A percentile compares a stretch with the other conserved stretches of the same genome.
These are phyloP conservation scores for Botrytis deweyae DNA, from an alignment of 2,329 filamentous ascomycete genomes.

Conservation along the genomic window DNA sequence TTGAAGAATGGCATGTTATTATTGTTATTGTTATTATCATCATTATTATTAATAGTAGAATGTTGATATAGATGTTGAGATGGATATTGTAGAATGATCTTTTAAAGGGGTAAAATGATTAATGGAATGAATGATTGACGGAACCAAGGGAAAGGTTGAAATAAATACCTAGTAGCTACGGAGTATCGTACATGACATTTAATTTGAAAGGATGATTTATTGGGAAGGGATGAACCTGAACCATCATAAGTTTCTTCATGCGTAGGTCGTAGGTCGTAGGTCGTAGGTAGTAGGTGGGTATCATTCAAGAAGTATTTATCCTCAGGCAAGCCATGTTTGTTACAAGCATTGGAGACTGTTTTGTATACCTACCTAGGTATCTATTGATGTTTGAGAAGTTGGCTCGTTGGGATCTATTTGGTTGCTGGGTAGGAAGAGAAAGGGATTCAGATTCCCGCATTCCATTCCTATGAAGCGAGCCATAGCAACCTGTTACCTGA, in stretches of 20 bases:
- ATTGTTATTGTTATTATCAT: not conserved
- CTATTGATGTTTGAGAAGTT: not conserved
- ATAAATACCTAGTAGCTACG: not conserved
- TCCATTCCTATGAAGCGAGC: not conserved
- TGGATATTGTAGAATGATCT: not conserved
- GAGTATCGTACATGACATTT: not conserved
- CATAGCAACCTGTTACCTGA: not conserved
- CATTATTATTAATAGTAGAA: not conserved
- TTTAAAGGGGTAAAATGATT: constrained; percentile 1
- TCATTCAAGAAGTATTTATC: not conserved
- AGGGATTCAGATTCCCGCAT: too few relatives aligned
- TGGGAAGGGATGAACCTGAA: constrained; percentile 12
- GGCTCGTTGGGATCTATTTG: too few relatives aligned
- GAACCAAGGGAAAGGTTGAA: not conserved
- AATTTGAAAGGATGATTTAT: not conserved
- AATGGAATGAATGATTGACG: not conserved
- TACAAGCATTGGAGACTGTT: not conserved
- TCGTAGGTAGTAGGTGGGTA: not conserved
- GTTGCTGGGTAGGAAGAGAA: too few relatives aligned
- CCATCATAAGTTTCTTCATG: constrained; percentile 13
- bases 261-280: too few relatives aligned
- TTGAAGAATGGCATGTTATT: not conserved
- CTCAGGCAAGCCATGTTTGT: not conserved
- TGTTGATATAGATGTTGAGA: not conserved
- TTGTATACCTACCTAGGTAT: too few relatives aligned